Conservation (phyloP, 345 rosid genomes). For the Citrus glauca region DNA sequence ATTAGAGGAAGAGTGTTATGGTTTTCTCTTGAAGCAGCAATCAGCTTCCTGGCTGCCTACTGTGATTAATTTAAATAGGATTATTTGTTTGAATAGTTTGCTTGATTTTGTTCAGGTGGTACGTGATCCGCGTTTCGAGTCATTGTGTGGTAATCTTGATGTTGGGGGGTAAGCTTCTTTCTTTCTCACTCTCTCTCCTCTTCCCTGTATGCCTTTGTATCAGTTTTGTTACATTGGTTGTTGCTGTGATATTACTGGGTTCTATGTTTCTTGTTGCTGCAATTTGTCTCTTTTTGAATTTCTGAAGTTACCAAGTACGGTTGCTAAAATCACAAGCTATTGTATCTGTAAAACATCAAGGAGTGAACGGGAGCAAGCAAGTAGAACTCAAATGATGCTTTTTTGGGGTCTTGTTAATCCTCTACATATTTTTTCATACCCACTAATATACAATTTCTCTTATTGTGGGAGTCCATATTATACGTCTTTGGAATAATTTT, state of each 20-base stretch:
- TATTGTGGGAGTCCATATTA: neutral
- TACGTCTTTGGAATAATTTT: neutral
- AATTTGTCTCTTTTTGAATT: neutral
- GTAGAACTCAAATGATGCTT: neutral
- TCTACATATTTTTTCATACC: neutral
- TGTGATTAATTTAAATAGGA: neutral
- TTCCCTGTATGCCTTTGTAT: neutral
- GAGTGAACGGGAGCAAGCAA: neutral
- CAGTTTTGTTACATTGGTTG: neutral
- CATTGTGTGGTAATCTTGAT: constrained; percentile 60
- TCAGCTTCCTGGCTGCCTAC: neutral
- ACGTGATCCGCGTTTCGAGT: constrained; percentile 81
- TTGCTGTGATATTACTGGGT: neutral
- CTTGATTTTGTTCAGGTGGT: constrained; percentile 31
- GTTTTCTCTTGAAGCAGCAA: neutral
- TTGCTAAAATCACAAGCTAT: neutral
- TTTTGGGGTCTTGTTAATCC: neutral
- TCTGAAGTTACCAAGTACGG: neutral
- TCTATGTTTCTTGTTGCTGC: neutral
- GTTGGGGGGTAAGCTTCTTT: constrained; percentile 48
- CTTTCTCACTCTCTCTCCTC: neutral
- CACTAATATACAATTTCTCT: neutral
- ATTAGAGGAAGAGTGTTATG: neutral
- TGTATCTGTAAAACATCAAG: too few relatives aligned
- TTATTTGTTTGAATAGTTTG: neutral